Evolutionary conservation across 306 rosid species (phyloP), one percentile per base, ranked within the genome.

Genomic region (Herpetospermum pedunculosum): DNA sequence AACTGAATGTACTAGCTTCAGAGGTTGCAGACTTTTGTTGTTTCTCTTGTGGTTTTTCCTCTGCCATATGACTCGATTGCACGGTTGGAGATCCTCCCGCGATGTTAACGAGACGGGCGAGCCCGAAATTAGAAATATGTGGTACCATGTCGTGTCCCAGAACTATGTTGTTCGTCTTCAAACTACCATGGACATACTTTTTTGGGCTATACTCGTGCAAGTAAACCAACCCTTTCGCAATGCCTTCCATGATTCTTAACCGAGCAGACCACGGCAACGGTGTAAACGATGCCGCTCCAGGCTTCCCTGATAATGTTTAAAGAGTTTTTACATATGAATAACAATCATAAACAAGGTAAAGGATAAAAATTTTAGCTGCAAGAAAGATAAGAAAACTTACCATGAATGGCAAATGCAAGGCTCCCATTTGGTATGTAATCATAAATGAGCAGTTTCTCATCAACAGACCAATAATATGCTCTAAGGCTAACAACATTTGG

Each of bases 391-490:
- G 25, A 21, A 52, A 78, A 77, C 77, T 62, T 69, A 89, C 99
- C 97, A 71, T 94, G 99, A 84, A 94, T 82, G 73, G 97, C 97
- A 32, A 87, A 49, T 21, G 95, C 88, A 77, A 94, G 97, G 85
- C 79, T 91, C 81, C 97, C 99, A 70, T 94, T 88, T 34, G 98
- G 83, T n/a, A 91, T 80, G 63, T 91, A 91, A 73, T 94, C 97
- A 81, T 88, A 94, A 74, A 94, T 87, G 82, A 94, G 96, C 81
- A 94, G 92, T 81, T 94, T 94, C 84, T 94, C 99, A 83, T 94
- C 99, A 48, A 89, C 97, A 81, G 99, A 94, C 99, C 99, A 94
- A 73, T 91, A 94, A 77, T 91, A 94, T 46, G 99, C 99, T 83
- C 87, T 84, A 5, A 94, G 86, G 35, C 93, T 84, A 55, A 87